Base-by-base conservation (phyloP, 129 eudicot genomes). In the Calendula officinalis region DNA sequence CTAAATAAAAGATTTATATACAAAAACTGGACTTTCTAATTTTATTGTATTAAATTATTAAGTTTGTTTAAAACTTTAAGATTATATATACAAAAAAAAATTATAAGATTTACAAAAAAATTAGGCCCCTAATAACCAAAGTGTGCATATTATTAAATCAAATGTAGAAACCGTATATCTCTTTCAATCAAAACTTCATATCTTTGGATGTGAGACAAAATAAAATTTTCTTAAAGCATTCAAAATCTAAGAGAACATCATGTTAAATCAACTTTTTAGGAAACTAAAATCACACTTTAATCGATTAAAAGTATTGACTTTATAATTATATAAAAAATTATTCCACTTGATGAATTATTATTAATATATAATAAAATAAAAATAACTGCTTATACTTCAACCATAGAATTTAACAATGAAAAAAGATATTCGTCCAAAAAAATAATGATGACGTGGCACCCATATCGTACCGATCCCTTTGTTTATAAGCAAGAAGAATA, bases 381-480 rank as follows among this genome's bases (percentile, higher is more conserved):
- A 62, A 5, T 4, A 9, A 34, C 30, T 52, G 34, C 62, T 37
- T 62, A 51, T 51, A 72, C 33, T 12, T 63, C 43, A 47, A 46
- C 72, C 66, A 30, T 56, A 38, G 55, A 45, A 65, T 73, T 45
- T 48, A 66, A 73, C 43, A 56, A 65, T 27, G 47, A 60, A 42
- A 65, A 47, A 73, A 38, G 64, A 27, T 37, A 64, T 64, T 73
- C 78, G 66, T 14, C 36, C 40, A 34, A 66, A 56, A 22, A 74
- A 65, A 66, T 66, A 22, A 62, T 52, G 60, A 42, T 71, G 54
- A 71, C 56, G 70, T 59, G 61, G 38, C 36, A 50, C 54, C 58
- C 60, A 48, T 46, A 56, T 56, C 71, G 5, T 37, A 73, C 53
- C 30, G 13, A 64, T 72, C 66, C 77, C 78, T 64, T 73, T 56